These are phyloP conservation scores for Corniculantispora saksenae DNA, from an alignment of 2,329 filamentous ascomycete species.

Conservation along the genomic window DNA sequence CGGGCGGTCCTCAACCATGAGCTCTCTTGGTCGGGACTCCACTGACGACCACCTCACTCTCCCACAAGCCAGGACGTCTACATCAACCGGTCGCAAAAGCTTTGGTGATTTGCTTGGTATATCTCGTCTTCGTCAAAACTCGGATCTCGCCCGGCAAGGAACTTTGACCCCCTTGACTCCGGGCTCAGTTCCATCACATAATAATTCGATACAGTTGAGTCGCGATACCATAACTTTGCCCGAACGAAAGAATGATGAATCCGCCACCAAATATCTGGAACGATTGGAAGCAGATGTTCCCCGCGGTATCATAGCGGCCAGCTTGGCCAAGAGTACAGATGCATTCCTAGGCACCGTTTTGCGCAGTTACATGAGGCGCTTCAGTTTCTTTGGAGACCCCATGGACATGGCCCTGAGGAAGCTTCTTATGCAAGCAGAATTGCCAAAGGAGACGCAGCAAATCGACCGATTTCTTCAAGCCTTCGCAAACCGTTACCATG, in stretches of 20 bases:
- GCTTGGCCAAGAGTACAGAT: slow-evolving; percentile 84
- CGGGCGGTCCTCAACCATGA: slow-evolving; percentile 86
- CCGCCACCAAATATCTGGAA: slow-evolving; percentile 83
- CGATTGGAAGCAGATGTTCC: slow-evolving; percentile 79
- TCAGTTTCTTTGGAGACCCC: slow-evolving; percentile 93
- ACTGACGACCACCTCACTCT: slow-evolving; percentile 70
- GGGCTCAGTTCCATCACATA: slow-evolving; percentile 70
- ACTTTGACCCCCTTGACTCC: slow-evolving; percentile 71
- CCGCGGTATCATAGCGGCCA: slow-evolving; percentile 79
- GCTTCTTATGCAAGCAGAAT: slow-evolving; percentile 90
- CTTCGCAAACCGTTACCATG: slow-evolving; percentile 94
- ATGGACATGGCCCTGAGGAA: slow-evolving; percentile 98
- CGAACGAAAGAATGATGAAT: slow-evolving; percentile 81
- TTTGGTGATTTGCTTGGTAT: slow-evolving; percentile 86
- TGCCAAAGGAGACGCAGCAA: slow-evolving; percentile 96
- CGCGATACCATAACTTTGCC: slow-evolving; percentile 73
- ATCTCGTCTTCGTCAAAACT: slow-evolving; percentile 76
- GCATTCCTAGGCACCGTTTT: slow-evolving; percentile 80
- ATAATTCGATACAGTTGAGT: slow-evolving; percentile 77
- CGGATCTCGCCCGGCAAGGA: slow-evolving; percentile 70
- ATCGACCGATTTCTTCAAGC: slow-evolving; percentile 93
- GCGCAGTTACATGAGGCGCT: slow-evolving; percentile 92
- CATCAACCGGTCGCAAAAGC: slow-evolving; percentile 88
- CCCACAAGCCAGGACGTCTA: slow-evolving; percentile 73
- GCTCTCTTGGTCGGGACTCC: slow-evolving; percentile 73